Base-by-base conservation (phyloP, 2,329 filamentous ascomycete genomes). In the Fusarium torulosum region DNA sequence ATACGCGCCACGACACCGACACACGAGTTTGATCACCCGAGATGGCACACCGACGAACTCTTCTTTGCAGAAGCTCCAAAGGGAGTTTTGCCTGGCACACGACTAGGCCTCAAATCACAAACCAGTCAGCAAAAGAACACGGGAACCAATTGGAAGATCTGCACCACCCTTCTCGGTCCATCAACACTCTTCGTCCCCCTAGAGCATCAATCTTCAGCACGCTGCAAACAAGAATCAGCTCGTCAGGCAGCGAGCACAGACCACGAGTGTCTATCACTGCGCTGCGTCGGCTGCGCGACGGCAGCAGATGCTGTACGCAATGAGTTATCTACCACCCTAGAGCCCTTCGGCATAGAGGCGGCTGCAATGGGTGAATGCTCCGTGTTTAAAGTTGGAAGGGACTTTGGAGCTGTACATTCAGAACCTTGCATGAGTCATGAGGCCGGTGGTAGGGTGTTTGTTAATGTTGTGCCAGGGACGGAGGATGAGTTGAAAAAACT, bases 1-100 rank as follows among this genome's bases (percentile, higher is more conserved):
- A 78, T 85, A 53, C 81, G 83, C 44, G 82, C 82, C 47, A 81
- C 81, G 0, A 79, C 72, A 41, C 75, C 80, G 1, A 82, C 80
- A 0, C 43, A 66, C 31, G 81, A 83, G 25, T 85, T 79, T 67
- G 79, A 85, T 63, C 73, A 65, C 11, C 79, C 80, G 1, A 74
- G 83, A 45, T 85, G 83, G 83, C 83, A 85, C 59, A 81, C 81
- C 0, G 83, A 85, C 62, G 82, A 85, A 55, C 72, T 82, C 17
- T 84, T 85, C 71, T 85, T 79, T 61, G 59, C 59, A 46, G 47
- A 70, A 3, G 7, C 59, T 21, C 55, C 50, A 8, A 62, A 59
- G 6, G 67, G 70, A 13, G 55, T 57, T 23, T 57, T 72, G 2
- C 66, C 59, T 7, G 67, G 68, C 0, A 66, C 59, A 0, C 13